These are phyloP conservation scores for Athelia psychrophila DNA, from an alignment of 1,284 basidiomycete genomes.

Conservation along the genomic window DNA sequence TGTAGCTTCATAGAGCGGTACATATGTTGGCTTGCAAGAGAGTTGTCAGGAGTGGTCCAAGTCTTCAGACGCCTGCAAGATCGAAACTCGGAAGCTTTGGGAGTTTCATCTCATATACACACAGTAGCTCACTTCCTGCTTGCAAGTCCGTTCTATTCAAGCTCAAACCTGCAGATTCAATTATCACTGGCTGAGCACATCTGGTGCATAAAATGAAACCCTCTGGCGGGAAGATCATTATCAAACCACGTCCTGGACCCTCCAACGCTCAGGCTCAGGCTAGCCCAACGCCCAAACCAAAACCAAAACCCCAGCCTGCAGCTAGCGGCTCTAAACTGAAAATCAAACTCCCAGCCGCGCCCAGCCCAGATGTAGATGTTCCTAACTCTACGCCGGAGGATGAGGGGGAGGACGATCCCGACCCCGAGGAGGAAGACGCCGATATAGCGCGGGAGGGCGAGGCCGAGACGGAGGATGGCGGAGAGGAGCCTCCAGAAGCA, in stretches of 20 bases:
- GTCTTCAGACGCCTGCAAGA: too few species aligned
- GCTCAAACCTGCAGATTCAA: too few species aligned
- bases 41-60: too few species aligned
- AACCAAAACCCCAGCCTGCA: too few species aligned
- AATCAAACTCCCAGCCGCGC: conserved; percentile 11
- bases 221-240: conserved; percentile 43
- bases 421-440: conserved; percentile 26
- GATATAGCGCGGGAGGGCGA: conserved; percentile 21
- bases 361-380: conserved; percentile 19
- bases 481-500: conserved; percentile 26
- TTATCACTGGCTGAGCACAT: too few species aligned
- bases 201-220: conserved; percentile 7
- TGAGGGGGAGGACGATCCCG: conserved; percentile 23
- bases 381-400: conserved; percentile 13
- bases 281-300: conserved; percentile 24
- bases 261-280: conserved; percentile 22
- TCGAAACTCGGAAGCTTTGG: too few species aligned
- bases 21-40: too few species aligned
- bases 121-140: too few species aligned
- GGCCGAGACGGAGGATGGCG: conserved; percentile 18
- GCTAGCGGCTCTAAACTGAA: conserved; percentile 21
- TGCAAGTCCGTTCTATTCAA: too few species aligned
- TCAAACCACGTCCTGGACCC: conserved; percentile 40
- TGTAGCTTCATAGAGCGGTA: too few species aligned
- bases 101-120: too few species aligned